Evolutionary conservation across 495 filamentous ascomycete genomes (phyloP).

Genomic region (Aspergillus sparsus): DNA sequence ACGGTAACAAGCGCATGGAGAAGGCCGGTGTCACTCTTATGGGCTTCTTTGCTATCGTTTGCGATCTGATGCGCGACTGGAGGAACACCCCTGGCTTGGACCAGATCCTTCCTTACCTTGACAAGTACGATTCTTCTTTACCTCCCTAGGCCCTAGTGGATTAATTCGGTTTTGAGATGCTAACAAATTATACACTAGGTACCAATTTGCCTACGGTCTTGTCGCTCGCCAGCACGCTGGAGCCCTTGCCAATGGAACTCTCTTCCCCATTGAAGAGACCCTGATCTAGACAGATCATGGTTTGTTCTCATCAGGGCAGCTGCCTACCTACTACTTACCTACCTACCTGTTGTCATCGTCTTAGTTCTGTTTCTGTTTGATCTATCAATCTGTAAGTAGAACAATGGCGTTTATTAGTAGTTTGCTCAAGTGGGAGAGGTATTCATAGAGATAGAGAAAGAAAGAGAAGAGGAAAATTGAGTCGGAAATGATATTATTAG

Average conservation of each 20-base stretch:
- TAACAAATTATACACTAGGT: conserved; percentile 22
- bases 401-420: too few relatives aligned
- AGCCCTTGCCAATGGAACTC: conserved; percentile 49
- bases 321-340: too few relatives aligned
- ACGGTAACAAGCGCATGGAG: conserved; percentile 67
- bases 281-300: conserved; percentile 24
- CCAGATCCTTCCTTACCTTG: conserved; percentile 65
- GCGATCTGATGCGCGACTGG: conserved; percentile 81
- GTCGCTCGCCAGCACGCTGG: conserved; percentile 51
- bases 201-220: conserved; percentile 49
- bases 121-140: conserved; percentile 47
- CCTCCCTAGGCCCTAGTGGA: not conserved
- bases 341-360: too few relatives aligned
- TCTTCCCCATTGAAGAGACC: conserved; percentile 34
- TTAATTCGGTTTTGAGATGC: not conserved
- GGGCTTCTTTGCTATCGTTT: conserved; percentile 65
- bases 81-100: conserved; percentile 62
- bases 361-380: too few relatives aligned
- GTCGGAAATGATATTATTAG: too few relatives aligned
- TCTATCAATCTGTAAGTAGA: too few relatives aligned
- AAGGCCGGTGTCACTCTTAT: conserved; percentile 65
- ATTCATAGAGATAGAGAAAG: too few relatives aligned
- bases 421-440: too few relatives aligned
- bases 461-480: too few relatives aligned
- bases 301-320: too few relatives aligned